A percentile compares a stretch with the other conserved stretches of the same genome.
Evolutionary conservation across 1,284 basidiomycete genomes (phyloP).

Genomic region (Cerioporus squamosus): DNA sequence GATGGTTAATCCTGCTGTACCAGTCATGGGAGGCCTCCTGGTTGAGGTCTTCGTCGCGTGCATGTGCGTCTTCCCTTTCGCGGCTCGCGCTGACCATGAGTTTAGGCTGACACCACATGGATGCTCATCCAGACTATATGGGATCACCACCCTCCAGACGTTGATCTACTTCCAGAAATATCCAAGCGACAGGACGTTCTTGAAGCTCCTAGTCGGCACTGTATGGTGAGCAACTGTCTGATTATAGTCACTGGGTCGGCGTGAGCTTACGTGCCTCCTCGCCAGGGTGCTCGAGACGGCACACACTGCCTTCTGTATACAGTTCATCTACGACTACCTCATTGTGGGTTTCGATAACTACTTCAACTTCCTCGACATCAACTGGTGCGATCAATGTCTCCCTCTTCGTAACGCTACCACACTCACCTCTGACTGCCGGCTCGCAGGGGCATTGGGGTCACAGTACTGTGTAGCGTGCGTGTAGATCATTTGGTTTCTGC

Average conservation of each 20-base stretch:
- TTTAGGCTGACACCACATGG: not conserved
- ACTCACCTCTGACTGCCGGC: not conserved
- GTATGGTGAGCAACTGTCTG: constrained; percentile 13
- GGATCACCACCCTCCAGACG: constrained; percentile 22
- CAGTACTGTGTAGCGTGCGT: constrained; percentile 21
- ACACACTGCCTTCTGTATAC: constrained; percentile 25
- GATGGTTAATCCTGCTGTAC: constrained; percentile 15
- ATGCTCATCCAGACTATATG: constrained; percentile 13
- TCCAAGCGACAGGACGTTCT: constrained; percentile 8
- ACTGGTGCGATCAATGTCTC: constrained; percentile 9
- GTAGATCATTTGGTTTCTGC: too few relatives aligned
- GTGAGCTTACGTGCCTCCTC: not conserved
- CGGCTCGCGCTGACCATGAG: not conserved
- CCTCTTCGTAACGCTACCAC: not conserved
- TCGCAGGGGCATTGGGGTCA: constrained; percentile 20
- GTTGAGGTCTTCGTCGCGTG: constrained; percentile 24
- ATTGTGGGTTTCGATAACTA: constrained; percentile 20
- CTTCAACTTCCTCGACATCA: constrained; percentile 12
- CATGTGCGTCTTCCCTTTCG: constrained; percentile 11
- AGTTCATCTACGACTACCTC: constrained; percentile 28
- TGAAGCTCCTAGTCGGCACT: constrained; percentile 16
- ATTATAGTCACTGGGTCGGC: not conserved
- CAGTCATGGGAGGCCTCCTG: constrained; percentile 23
- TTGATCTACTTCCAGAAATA: constrained; percentile 25
- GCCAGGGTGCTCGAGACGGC: constrained; percentile 21